Percentiles rank a stretch among this genome's conserved stretches.
phyloP scores from a whole-genome alignment of 176 grass and related monocot species.

The Carex littledalei region DNA sequence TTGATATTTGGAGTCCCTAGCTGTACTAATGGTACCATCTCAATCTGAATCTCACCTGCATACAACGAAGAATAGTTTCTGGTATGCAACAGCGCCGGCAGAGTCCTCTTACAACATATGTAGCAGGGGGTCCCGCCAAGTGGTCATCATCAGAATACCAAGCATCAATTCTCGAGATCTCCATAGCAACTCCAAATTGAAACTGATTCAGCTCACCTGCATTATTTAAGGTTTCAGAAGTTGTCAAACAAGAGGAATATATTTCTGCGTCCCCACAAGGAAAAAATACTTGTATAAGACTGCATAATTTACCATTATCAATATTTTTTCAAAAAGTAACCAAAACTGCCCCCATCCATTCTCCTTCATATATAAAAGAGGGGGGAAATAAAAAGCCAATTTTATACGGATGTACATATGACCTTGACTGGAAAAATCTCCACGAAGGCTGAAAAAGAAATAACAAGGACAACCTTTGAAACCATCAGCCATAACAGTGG shows the following conservation, averaged over 20 bases:
- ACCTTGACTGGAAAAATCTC: background rate
- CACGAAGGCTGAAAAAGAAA: background rate
- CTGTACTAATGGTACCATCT: background rate
- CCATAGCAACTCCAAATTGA: constrained; percentile 86
- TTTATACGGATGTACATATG: background rate
- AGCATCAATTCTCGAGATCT: constrained; percentile 93
- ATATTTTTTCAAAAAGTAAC: background rate
- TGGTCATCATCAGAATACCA: constrained; percentile 77
- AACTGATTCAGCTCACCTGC: constrained; percentile 88
- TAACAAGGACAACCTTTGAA: constrained; percentile 62
- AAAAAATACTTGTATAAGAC: background rate
- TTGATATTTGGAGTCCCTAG: background rate
- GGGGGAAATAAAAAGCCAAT: background rate
- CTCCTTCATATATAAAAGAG: background rate
- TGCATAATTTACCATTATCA: background rate
- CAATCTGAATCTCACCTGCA: constrained; percentile 52
- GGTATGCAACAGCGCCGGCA: constrained; percentile 81
- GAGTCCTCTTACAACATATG: constrained; percentile 71
- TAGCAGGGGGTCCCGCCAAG: constrained; percentile 48
- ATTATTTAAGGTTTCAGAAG: constrained; percentile 7
- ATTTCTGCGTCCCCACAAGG: background rate
- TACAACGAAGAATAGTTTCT: constrained; percentile 86
- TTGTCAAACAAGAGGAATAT: background rate
- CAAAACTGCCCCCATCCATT: background rate
- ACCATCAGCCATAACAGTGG: constrained; percentile 73